Percentiles rank a stretch among this genome's conserved stretches.
Conservation (phyloP, 2,329 filamentous ascomycete genomes). For the Aspergillus uvarum region DNA sequence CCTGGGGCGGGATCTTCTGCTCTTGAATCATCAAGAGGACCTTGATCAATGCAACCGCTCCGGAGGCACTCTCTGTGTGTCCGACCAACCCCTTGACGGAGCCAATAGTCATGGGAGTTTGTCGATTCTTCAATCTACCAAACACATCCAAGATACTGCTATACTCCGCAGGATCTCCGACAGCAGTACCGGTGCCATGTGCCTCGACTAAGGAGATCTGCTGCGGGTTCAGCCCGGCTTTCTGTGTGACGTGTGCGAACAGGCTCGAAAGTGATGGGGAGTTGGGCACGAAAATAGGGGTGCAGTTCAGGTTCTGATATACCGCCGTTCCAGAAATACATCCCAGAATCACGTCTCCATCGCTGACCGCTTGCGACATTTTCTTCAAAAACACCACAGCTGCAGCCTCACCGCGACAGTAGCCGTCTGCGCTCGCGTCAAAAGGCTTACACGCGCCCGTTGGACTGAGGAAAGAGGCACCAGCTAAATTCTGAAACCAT, state of each 20-base stretch:
- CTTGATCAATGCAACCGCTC: constrained; percentile 32
- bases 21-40: constrained; percentile 31
- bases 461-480: constrained; percentile 44
- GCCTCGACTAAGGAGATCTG: constrained; percentile 35
- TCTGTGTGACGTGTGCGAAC: constrained; percentile 26
- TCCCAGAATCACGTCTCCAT: constrained; percentile 48
- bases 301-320: constrained; percentile 35
- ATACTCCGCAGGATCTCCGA: constrained; percentile 33
- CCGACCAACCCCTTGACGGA: constrained; percentile 39
- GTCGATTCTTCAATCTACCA: constrained; percentile 10
- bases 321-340: constrained; percentile 34
- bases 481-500: constrained; percentile 29
- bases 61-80: constrained; percentile 35
- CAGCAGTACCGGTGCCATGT: constrained; percentile 34
- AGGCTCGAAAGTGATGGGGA: constrained; percentile 28
- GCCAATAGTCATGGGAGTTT: constrained; percentile 21
- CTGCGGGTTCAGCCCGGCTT: constrained; percentile 22
- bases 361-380: constrained; percentile 46
- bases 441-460: constrained; percentile 52
- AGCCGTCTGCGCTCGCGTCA: constrained; percentile 50
- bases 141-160: constrained; percentile 24
- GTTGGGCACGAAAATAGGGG: constrained; percentile 21
- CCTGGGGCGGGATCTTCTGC: constrained; percentile 27
- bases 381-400: constrained; percentile 49
- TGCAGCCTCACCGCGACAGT: constrained; percentile 51